A percentile compares a stretch with the other conserved stretches of the same genome.
phyloP scores from a whole-genome alignment of 2,329 filamentous ascomycete species.

The Verticillium nubilum region DNA sequence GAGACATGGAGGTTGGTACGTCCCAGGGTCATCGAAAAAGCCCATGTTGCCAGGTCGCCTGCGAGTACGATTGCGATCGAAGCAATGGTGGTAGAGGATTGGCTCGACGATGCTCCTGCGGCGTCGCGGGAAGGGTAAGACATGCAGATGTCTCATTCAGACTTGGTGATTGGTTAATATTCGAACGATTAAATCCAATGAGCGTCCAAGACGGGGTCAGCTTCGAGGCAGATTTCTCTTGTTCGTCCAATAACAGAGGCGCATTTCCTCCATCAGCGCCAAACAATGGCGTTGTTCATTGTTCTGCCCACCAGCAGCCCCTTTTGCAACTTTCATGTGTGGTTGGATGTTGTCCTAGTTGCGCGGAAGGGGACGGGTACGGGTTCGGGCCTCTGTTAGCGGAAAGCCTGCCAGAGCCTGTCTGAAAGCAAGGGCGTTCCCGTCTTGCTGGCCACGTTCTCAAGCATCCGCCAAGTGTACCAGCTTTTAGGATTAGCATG shows the following conservation, averaged over 20 bases:
- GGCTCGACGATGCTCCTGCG: constrained; percentile 7
- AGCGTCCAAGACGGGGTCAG: constrained; percentile 14
- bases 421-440: not conserved
- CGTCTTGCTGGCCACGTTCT: not conserved
- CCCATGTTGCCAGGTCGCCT: constrained; percentile 4
- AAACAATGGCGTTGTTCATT: constrained; percentile 1
- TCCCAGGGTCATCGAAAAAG: not conserved
- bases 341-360: not conserved
- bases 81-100: constrained; percentile 5
- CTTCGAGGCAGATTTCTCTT: not conserved
- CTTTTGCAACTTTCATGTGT: not conserved
- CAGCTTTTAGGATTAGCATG: no score
- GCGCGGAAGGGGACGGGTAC: not conserved
- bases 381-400: constrained; percentile 1
- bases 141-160: constrained; percentile 17
- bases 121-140: constrained; percentile 23
- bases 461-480: not conserved
- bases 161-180: constrained; percentile 10
- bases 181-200: constrained; percentile 6
- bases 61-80: constrained; percentile 1
- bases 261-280: constrained; percentile 4
- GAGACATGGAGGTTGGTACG: not conserved
- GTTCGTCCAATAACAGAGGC: not conserved
- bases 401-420: not conserved
- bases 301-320: not conserved